Percentiles rank a stretch among this genome's conserved stretches.
These are phyloP conservation scores for Eucalyptus victrix DNA, from an alignment of 345 rosid genomes.

Conservation along the genomic window DNA sequence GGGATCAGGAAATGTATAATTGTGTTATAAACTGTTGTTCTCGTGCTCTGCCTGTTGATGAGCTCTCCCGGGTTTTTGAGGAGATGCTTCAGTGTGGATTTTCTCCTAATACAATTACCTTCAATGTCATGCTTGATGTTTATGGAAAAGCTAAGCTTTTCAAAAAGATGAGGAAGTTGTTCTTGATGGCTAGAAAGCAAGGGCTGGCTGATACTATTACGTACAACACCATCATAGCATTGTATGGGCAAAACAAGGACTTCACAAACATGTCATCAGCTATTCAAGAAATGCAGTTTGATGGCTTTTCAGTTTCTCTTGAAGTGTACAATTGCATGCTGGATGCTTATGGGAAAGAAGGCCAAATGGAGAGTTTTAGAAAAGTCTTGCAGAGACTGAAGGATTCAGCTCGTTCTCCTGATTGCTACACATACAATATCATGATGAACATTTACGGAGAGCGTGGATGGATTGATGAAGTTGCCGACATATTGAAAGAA, in stretches of 20 bases:
- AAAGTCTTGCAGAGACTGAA: conserved; percentile 62
- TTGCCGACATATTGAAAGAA: conserved; percentile 40
- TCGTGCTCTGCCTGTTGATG: conserved; percentile 65
- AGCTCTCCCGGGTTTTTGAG: conserved; percentile 61
- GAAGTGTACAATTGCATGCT: conserved; percentile 86
- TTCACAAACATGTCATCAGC: conserved; percentile 50
- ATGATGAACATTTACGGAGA: conserved; percentile 87
- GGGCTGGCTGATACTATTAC: conserved; percentile 73
- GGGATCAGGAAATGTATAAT: conserved; percentile 89
- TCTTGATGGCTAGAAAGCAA: conserved; percentile 47
- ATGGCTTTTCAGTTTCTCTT: conserved; percentile 81
- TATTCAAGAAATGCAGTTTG: conserved; percentile 62
- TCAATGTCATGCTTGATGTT: conserved; percentile 68
- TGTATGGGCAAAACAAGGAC: conserved; percentile 57
- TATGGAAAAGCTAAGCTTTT: conserved; percentile 81
- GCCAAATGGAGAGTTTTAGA: conserved; percentile 66
- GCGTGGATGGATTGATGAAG: conserved; percentile 77
- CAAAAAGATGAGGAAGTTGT: conserved; percentile 48
- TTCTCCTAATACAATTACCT: conserved; percentile 53
- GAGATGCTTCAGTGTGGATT: conserved; percentile 66
- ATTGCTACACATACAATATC: conserved; percentile 71
- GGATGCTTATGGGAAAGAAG: conserved; percentile 79
- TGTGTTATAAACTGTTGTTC: conserved; percentile 87
- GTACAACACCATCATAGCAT: conserved; percentile 75
- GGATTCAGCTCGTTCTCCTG: conserved; percentile 33